Base-by-base conservation (phyloP, 805 yeast species). In the Kuraishia piskuri region DNA sequence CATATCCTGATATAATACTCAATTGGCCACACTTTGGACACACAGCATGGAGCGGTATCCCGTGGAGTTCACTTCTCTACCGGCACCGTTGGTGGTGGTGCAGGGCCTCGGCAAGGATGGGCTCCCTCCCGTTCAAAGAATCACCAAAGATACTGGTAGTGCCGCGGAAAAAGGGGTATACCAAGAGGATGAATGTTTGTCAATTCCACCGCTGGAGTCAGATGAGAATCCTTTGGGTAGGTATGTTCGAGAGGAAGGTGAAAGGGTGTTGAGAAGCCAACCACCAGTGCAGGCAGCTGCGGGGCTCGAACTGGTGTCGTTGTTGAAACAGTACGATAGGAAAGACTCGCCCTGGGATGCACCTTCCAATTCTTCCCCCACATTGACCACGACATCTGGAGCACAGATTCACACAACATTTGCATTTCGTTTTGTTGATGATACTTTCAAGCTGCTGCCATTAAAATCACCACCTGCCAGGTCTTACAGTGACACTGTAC, bases 21-120 rank as follows among this genome's bases (percentile, higher is more conserved):
- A 31, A 31, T 31, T 31, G 40, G 14, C 4, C 14, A 31, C n/a
- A 31, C n/a, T n/a, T 31, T 12, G 40, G 40, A 6, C 5, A 21
- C 10, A 6, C 46, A 22, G 19, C 26, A 74, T 74, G 79, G 76
- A 74, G 50, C 57, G 68, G 12, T 74, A 70, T 55, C 74, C 74
- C 3, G 47, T 57, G 0, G 71, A 69, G 46, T 57, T 66, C 40
- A 63, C 71, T 1, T 52, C 66, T 1, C 63, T 73, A 24, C 58
- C 68, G 49, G 63, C 72, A 0, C 80, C 80, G 0, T 56, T 76
- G 51, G 70, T 76, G 22, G 60, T 69, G 0, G 56, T 76, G 2
- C 80, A 76, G 54, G 80, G 80, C 1, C 56, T 75, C 3, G 75
- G 73, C 1, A 53, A 57, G 20, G 58, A 60, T 36, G 58, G 61